Evolutionary conservation across 805 yeast species (phyloP).

Genomic region (Ascoidea asiatica): DNA sequence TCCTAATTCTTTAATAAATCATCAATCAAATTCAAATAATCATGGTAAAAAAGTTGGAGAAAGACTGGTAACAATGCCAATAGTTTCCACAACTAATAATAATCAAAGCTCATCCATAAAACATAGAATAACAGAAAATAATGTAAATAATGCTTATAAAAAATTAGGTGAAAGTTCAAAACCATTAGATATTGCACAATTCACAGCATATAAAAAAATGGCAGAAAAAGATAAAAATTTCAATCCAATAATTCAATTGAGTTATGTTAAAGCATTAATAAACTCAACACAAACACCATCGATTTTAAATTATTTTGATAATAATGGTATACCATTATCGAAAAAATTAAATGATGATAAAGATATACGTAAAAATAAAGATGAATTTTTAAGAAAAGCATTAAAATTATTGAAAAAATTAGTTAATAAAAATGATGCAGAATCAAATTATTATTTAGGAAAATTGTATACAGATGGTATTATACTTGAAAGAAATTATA

Average conservation of each 20-base stretch:
- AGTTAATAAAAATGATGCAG: conserved; percentile 34
- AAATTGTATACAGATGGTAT: conserved; percentile 39
- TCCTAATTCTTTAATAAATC: not conserved
- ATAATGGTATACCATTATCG: conserved; percentile 30
- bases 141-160: conserved; percentile 1
- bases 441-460: conserved; percentile 47
- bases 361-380: conserved; percentile 36
- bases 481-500: conserved; percentile 40
- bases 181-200: conserved; percentile 7
- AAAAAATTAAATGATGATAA: conserved; percentile 25
- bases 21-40: not conserved
- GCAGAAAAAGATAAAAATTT: conserved; percentile 15
- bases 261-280: conserved; percentile 46
- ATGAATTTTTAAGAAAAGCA: conserved; percentile 42
- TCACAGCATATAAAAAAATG: conserved; percentile 2
- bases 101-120: conserved; percentile 1
- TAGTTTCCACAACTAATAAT: not conserved
- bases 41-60: not conserved
- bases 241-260: conserved; percentile 41
- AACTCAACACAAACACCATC: conserved; percentile 30
- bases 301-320: conserved; percentile 27
- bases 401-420: conserved; percentile 46
- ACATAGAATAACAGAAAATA: conserved; percentile 1
- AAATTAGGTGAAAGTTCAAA: conserved; percentile 3
- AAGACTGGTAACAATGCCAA: not conserved